Evolutionary conservation across 192 early-diverging fungal species (phyloP).

Genomic region (Rhizoclosmatium sp.): DNA sequence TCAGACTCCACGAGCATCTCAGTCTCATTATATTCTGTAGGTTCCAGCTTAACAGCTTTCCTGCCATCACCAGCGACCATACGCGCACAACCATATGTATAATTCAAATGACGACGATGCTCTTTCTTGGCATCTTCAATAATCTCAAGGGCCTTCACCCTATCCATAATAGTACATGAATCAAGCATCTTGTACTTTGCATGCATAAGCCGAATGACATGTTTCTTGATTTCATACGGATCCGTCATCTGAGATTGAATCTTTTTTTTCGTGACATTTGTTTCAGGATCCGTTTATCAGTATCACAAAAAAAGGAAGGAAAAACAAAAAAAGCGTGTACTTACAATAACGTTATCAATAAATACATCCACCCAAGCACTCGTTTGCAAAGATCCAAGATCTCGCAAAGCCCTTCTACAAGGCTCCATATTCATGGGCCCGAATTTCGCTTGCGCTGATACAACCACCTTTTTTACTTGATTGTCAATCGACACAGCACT

Average conservation of each 20-base stretch:
- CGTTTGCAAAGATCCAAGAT: neutral
- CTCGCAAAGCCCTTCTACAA: neutral
- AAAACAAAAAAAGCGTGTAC: neutral
- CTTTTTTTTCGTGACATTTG: neutral
- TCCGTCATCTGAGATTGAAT: neutral
- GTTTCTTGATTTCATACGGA: neutral
- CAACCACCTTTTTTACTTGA: too few relatives aligned
- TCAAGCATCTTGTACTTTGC: conserved; percentile 13
- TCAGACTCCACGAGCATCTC: too few relatives aligned
- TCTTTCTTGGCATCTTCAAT: neutral
- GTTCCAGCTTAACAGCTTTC: too few relatives aligned
- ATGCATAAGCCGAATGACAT: neutral
- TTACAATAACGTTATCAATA: neutral
- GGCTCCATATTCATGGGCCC: neutral
- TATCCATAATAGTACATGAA: conserved; percentile 4
- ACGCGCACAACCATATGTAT: too few relatives aligned
- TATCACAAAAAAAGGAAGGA: neutral
- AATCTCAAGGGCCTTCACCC: neutral
- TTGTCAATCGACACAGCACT: too few relatives aligned
- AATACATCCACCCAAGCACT: neutral
- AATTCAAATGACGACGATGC: neutral
- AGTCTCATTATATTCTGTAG: too few relatives aligned
- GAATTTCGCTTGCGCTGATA: neutral
- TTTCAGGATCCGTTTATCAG: neutral
- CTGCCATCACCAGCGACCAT: too few relatives aligned